Conservation (phyloP, 768 basidiomycete genomes). For the Gyrodon lividus region DNA sequence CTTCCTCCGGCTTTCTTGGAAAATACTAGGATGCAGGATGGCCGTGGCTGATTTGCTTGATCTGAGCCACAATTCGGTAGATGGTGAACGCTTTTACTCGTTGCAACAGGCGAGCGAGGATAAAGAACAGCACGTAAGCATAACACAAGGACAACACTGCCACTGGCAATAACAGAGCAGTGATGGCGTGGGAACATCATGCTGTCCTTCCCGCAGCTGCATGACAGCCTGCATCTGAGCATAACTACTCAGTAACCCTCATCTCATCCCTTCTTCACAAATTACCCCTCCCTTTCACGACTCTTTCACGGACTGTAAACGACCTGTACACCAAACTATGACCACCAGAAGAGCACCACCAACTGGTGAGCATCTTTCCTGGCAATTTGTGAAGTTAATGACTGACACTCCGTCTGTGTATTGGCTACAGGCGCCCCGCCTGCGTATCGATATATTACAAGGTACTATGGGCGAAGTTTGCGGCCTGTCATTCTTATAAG, state of each 20-base stretch:
- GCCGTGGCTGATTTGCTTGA: no score
- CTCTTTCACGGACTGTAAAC: neutral
- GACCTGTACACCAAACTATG: constrained; percentile 14
- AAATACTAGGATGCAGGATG: no score
- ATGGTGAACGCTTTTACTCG: neutral
- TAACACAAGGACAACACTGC: no score
- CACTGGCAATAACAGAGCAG: neutral
- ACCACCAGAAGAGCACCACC: constrained; percentile 9
- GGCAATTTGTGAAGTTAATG: neutral
- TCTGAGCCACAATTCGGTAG: neutral
- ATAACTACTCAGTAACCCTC: neutral
- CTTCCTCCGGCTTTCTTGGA: no score
- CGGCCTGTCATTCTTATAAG: constrained; percentile 56
- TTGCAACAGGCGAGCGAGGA: neutral
- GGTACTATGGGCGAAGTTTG: constrained; percentile 55
- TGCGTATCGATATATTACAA: constrained; percentile 57
- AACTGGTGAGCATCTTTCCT: constrained; percentile 6
- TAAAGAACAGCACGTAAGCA: no score
- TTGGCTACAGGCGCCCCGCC: constrained; percentile 46
- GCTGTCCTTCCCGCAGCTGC: constrained; percentile 11
- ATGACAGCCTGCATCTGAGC: neutral
- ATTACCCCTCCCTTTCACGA: neutral
- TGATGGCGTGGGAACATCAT: constrained; percentile 24
- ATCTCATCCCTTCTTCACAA: neutral
- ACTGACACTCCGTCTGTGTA: no score